Percentiles rank a stretch among this genome's conserved stretches.
Conservation (phyloP, 2,329 filamentous ascomycete species). For the Xylariaceae sp. region DNA sequence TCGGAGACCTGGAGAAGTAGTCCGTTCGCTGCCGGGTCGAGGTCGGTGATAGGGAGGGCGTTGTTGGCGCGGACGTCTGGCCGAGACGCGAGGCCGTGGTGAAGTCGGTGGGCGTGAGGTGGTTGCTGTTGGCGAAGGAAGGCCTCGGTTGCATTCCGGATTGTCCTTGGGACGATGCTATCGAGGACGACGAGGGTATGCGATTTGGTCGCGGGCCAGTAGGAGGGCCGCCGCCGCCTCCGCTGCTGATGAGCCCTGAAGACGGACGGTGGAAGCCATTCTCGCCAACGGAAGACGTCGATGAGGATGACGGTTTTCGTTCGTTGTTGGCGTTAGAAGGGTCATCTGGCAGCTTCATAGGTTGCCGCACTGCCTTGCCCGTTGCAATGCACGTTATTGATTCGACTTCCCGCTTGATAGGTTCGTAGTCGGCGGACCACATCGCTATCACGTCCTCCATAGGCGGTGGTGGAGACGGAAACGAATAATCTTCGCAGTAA, state of each 20-base stretch:
- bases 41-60: slow-evolving; percentile 34
- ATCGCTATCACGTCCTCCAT: slow-evolving; percentile 70
- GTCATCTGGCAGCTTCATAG: slow-evolving; percentile 43
- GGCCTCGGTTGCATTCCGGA: slow-evolving; percentile 26
- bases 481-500: slow-evolving; percentile 69
- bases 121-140: slow-evolving; percentile 34
- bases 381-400: slow-evolving; percentile 63
- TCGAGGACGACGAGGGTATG: slow-evolving; percentile 41
- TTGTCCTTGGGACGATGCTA: slow-evolving; percentile 41
- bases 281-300: slow-evolving; percentile 33
- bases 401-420: slow-evolving; percentile 69
- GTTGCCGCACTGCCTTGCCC: slow-evolving; percentile 65
- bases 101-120: slow-evolving; percentile 48
- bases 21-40: slow-evolving; percentile 35
- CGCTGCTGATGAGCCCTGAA: slow-evolving; percentile 45
- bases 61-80: slow-evolving; percentile 30
- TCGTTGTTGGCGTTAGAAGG: slow-evolving; percentile 23
- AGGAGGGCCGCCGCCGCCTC: slow-evolving; percentile 28
- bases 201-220: slow-evolving; percentile 39
- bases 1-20: slow-evolving; percentile 36
- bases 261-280: slow-evolving; percentile 45
- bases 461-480: slow-evolving; percentile 72
- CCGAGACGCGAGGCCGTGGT: slow-evolving; percentile 48
- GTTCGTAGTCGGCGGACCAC: slow-evolving; percentile 67
- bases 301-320: slow-evolving; percentile 32